Evolutionary conservation across 164 flowering plant species (phyloP).

Genomic region (Euptelea pleiosperma): DNA sequence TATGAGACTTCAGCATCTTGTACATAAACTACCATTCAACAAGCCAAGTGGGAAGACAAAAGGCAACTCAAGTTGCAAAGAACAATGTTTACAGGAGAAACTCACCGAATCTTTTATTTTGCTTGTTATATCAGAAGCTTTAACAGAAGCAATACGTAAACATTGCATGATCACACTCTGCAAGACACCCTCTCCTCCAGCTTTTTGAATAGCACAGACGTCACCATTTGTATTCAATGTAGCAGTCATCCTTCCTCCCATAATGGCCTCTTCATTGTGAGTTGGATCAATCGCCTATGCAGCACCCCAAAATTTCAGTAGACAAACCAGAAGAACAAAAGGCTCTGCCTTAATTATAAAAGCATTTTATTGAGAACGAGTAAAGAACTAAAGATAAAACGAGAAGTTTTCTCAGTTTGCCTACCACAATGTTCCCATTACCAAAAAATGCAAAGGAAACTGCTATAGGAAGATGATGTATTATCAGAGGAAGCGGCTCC

Average conservation of each 20-base stretch:
- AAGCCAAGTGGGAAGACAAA: neutral
- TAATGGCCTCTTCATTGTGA: constrained; percentile 81
- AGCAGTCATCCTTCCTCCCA: constrained; percentile 85
- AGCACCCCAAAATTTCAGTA: constrained; percentile 15
- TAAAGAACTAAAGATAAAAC: neutral
- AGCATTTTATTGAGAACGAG: neutral
- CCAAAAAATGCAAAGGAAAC: constrained; percentile 82
- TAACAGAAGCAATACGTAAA: constrained; percentile 71
- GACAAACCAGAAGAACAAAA: no score
- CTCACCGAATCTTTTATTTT: constrained; percentile 80
- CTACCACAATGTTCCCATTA: constrained; percentile 60
- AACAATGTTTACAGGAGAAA: constrained; percentile 14
- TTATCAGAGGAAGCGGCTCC: constrained; percentile 79
- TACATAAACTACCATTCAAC: neutral
- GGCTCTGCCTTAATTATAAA: neutral
- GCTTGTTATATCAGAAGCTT: constrained; percentile 73
- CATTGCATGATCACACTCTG: constrained; percentile 84
- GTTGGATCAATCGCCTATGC: constrained; percentile 79
- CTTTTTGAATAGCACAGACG: constrained; percentile 90
- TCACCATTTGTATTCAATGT: constrained; percentile 86
- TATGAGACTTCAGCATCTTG: neutral
- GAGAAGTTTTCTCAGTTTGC: constrained; percentile 13
- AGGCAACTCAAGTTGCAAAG: neutral
- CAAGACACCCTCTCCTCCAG: constrained; percentile 81
- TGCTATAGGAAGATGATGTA: constrained; percentile 92